Evolutionary conservation across 2,329 filamentous ascomycete species (phyloP).

Genomic region (Elsinoe arachidis): DNA sequence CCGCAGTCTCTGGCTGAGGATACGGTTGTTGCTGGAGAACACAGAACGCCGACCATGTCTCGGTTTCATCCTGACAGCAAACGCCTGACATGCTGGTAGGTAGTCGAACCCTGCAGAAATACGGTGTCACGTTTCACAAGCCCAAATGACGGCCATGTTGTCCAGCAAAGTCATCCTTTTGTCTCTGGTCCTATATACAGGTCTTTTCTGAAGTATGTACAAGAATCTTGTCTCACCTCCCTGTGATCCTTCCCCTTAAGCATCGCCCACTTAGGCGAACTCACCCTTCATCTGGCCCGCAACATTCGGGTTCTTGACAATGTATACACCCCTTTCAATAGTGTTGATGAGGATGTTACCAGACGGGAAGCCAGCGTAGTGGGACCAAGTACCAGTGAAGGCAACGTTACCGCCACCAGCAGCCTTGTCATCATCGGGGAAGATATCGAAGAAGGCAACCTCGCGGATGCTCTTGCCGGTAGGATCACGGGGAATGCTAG

Average conservation of each 20-base stretch:
- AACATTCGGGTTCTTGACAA: conserved; percentile 32
- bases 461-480: conserved; percentile 40
- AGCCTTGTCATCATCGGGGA: conserved; percentile 42
- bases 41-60: not conserved
- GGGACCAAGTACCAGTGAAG: conserved; percentile 38
- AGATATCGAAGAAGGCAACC: conserved; percentile 44
- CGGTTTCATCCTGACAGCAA: conserved; percentile 7
- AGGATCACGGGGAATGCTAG: conserved; percentile 33
- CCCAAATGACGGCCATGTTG: not conserved
- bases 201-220: conserved; percentile 8
- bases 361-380: conserved; percentile 42
- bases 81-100: not conserved
- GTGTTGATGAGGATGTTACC: conserved; percentile 46
- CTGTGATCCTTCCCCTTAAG: not conserved
- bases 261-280: not conserved
- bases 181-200: conserved; percentile 1
- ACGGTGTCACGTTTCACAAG: not conserved
- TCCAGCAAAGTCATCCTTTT: conserved; percentile 1
- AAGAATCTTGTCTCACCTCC: not conserved
- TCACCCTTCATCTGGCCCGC: conserved; percentile 12
- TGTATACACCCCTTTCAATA: conserved; percentile 44
- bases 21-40: conserved; percentile 6
- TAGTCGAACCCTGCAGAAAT: not conserved
- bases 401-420: conserved; percentile 30
- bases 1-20: conserved; percentile 11